Base-by-base conservation (phyloP, 2,329 filamentous ascomycete species). In the Colletotrichum sp. region DNA sequence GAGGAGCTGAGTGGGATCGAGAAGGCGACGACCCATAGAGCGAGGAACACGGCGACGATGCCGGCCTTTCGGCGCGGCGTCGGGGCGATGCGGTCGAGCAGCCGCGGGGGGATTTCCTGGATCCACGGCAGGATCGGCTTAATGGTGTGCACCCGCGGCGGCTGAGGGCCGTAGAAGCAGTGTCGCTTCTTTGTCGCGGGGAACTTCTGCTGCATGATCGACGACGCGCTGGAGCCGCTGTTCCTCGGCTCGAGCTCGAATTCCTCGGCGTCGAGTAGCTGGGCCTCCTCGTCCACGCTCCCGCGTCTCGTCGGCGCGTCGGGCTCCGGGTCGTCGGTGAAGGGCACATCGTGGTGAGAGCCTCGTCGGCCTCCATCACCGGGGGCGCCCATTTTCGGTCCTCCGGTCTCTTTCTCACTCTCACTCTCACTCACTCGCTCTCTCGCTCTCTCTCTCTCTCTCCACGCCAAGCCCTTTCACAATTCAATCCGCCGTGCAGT, bases 101-200 rank as follows among this genome's bases (percentile, higher is more conserved):
- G 56, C 24, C 73, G 62, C 32, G 69, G 69, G 13, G 69, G 73
- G 8, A 48, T 56, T 2, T 72, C 69, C 62, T 75, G 73, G 21
- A 73, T 16, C 34, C 43, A 52, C 6, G 73, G 69, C 32, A 75
- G 28, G 24, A 75, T n/a, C 55, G 73, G 73, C 21, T 69, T 70
- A 64, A 75, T 68, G 8, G 16, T 7, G 32, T 68, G 70, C 43
- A 32, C 52, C n/a, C 73, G 38, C 43, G 73, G 73, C 64, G 73
- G 73, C 21, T 67, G 64, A n/a, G 73, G 73, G 5, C 73, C 73
- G 21, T 38, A n/a, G 56, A 75, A 8, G 56, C 73, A 75, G 69
- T 73, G 73, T 34, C 69, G 69, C 43, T 66, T 67, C 56, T 30
- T 64, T 12, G 56, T 32, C 62, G 66, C 69, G 13, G 73, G 73